phyloP scores from a whole-genome alignment of 225 moss, liverwort and hornwort species.

The Sphagnum tenellum region DNA sequence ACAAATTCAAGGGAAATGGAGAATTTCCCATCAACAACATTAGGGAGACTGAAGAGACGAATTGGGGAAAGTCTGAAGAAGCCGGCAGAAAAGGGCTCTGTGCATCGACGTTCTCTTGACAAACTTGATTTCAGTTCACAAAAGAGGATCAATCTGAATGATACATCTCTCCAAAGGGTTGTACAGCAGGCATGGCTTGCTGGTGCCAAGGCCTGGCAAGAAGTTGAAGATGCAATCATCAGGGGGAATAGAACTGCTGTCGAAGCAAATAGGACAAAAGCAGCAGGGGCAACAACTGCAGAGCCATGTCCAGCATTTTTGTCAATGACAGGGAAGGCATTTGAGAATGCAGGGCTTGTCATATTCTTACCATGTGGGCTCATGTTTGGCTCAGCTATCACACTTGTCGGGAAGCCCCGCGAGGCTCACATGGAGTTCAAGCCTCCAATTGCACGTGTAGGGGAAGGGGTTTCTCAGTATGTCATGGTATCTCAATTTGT shows the following conservation, averaged over 20 bases:
- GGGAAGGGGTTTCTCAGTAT: constrained; percentile 42
- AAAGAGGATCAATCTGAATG: constrained; percentile 6
- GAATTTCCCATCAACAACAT: neutral
- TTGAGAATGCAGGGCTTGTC: constrained; percentile 28
- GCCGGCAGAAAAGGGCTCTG: neutral
- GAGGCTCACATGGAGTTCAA: constrained; percentile 48
- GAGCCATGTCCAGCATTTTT: constrained; percentile 40
- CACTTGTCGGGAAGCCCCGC: constrained; percentile 35
- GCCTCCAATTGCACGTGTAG: constrained; percentile 47
- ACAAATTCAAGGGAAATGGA: neutral
- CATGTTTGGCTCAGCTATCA: constrained; percentile 53
- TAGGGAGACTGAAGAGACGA: neutral
- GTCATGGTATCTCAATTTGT: constrained; percentile 56
- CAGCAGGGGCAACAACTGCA: constrained; percentile 9
- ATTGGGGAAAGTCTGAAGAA: neutral
- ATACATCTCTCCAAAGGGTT: constrained; percentile 28
- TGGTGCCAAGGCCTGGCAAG: constrained; percentile 49
- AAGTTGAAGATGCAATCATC: constrained; percentile 23
- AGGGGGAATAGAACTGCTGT: constrained; percentile 9
- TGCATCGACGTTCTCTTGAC: neutral
- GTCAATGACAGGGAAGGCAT: constrained; percentile 14
- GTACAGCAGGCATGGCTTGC: constrained; percentile 47
- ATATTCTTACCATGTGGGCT: constrained; percentile 49
- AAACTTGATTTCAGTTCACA: neutral
- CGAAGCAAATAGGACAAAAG: constrained; percentile 1